A percentile compares a stretch with the other conserved stretches of the same genome.
Conservation (phyloP, 2,329 filamentous ascomycete species). For the Fusarium secorum region DNA sequence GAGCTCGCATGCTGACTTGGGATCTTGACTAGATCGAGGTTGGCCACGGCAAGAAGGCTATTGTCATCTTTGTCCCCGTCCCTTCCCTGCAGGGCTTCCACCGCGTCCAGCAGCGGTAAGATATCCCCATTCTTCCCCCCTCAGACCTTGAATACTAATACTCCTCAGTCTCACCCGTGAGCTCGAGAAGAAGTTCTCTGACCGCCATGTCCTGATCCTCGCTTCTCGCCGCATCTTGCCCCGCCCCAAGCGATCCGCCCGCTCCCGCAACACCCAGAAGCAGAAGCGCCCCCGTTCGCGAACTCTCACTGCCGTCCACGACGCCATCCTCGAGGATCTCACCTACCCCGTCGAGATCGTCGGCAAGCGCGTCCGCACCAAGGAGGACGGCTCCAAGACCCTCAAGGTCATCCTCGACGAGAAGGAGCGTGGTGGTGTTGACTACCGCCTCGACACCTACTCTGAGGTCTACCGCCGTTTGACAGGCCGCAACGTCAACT, state of each 20-base stretch:
- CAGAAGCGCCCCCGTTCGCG: slow-evolving; percentile 99
- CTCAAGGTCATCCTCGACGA: slow-evolving; percentile 99
- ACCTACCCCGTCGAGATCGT: slow-evolving; percentile 99
- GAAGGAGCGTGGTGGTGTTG: slow-evolving; percentile 99
- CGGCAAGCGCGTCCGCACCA: slow-evolving; percentile 97
- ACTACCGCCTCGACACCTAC: slow-evolving; percentile 99
- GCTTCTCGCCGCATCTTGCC: slow-evolving; percentile 98
- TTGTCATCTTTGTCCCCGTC: slow-evolving; percentile 99
- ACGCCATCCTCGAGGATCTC: slow-evolving; percentile 96
- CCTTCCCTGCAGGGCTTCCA: slow-evolving; percentile 98
- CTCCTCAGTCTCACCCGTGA: slow-evolving; percentile 90
- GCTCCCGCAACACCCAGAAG: slow-evolving; percentile 93
- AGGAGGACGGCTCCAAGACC: slow-evolving; percentile 98
- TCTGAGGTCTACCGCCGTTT: slow-evolving; percentile 98
- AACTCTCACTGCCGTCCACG: slow-evolving; percentile 98
- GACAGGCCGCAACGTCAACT: slow-evolving; percentile 94
- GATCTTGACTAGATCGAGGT: slow-evolving; percentile 91
- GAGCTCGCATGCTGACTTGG: slow-evolving; percentile 80
- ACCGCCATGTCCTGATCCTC: slow-evolving; percentile 99
- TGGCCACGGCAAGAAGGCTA: slow-evolving; percentile 99
- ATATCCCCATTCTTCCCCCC: slow-evolving; percentile 26
- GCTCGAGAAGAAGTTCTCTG: slow-evolving; percentile 99
- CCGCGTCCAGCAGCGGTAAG: slow-evolving; percentile 99
- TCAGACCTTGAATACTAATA: slow-evolving; percentile 25
- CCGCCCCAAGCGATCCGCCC: slow-evolving; percentile 97